Evolutionary conservation across 306 rosid species (phyloP), one percentile per base, ranked within the genome.

Genomic region (Erythrophleum fordii): DNA sequence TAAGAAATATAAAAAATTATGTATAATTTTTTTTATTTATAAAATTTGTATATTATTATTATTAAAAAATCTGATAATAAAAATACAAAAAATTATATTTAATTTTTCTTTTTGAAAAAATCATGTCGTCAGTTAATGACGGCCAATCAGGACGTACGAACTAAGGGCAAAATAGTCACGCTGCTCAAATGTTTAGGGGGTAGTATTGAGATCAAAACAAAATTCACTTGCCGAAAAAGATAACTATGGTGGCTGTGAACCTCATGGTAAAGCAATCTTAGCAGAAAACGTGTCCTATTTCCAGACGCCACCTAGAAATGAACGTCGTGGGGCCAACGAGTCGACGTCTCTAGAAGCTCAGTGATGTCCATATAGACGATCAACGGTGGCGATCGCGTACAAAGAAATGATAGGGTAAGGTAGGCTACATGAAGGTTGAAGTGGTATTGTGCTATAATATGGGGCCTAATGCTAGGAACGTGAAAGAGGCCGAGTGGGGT

Each of bases 91-190:
- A n/a, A n/a, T n/a, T n/a, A n/a, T n/a, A n/a, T n/a, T n/a, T n/a
- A n/a, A n/a, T n/a, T n/a, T n/a, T n/a, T n/a, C n/a, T n/a, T n/a
- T n/a, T n/a, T n/a, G n/a, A n/a, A n/a, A 31, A 28, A 16, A 59
- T 61, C 20, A 29, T 11, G 44, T 18, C 9, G 14, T 20, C 0
- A n/a, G 11, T 16, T 8, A 2, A 18, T 5, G 13, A 23, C 28
- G 76, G 49, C 83, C 17, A 77, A 80, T 76, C 66, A 59, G 7
- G 11, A 18, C 25, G 14, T 0, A 29, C 3, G 4, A 13, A 31
- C 11, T 0, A 23, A 74, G 82, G 87, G 70, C 34, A 75, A 69
- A 29, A 44, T 1, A 14, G 82, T 64, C 82, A 70, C 0, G 10
- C 0, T 0, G 0, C 0, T 1, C 2, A 26, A 81, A 84, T 51